These are phyloP conservation scores for Trapa incisa DNA, from an alignment of 345 rosid species.

Conservation along the genomic window DNA sequence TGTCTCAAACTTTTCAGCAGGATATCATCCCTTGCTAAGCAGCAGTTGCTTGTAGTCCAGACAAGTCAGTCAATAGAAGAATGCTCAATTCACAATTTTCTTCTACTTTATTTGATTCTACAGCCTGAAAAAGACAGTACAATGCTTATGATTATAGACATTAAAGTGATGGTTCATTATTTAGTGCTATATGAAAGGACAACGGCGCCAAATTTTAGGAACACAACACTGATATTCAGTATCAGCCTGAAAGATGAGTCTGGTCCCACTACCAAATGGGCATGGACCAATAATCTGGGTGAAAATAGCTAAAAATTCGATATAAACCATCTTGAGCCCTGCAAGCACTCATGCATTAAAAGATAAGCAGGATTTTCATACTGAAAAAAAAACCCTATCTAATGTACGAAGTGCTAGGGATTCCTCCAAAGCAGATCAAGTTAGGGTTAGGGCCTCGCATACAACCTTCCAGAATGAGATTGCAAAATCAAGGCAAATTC, in stretches of 20 bases:
- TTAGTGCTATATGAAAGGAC: not conserved
- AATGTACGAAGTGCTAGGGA: not conserved
- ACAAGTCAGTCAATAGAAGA: conserved; percentile 17
- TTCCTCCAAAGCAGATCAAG: not conserved
- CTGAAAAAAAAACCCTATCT: not conserved
- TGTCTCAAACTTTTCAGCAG: conserved; percentile 40
- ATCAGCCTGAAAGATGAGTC: not conserved
- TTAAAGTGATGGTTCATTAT: not conserved
- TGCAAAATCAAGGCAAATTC: not conserved
- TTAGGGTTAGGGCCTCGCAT: not conserved
- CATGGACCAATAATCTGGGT: not conserved
- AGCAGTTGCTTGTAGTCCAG: conserved; percentile 25
- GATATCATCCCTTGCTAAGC: conserved; percentile 41
- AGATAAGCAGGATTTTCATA: not conserved
- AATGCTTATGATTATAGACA: not conserved
- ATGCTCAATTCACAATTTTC: conserved; percentile 17
- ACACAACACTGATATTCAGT: not conserved
- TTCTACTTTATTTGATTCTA: not conserved
- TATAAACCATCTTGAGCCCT: not conserved
- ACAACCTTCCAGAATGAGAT: not conserved
- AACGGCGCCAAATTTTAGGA: not conserved
- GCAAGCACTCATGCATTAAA: not conserved
- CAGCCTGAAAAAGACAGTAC: not conserved
- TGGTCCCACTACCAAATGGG: not conserved
- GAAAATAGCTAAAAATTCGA: not conserved